These are phyloP conservation scores for Nidularia pulvinata DNA, from an alignment of 768 basidiomycete species.

Conservation along the genomic window DNA sequence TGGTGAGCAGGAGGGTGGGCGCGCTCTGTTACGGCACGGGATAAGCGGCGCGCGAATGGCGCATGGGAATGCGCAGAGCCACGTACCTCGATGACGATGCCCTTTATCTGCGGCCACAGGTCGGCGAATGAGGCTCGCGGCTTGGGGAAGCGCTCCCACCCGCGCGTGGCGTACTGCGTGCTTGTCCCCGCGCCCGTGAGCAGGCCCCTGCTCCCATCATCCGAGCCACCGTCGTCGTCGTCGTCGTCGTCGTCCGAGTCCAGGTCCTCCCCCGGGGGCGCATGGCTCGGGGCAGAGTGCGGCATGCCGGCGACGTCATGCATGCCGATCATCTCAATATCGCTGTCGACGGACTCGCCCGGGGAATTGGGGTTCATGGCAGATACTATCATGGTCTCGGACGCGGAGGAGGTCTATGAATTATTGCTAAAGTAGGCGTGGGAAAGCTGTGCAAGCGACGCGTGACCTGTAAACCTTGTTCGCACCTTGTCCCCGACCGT, in stretches of 20 bases:
- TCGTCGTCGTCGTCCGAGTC: conserved; percentile 30
- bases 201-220: conserved; percentile 37
- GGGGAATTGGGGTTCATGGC: conserved; percentile 29
- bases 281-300: not conserved
- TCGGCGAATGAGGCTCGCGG: conserved; percentile 9
- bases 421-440: not conserved
- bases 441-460: not conserved
- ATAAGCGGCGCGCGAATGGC: not conserved
- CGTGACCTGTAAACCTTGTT: conserved; percentile 26
- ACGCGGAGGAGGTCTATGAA: not conserved
- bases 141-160: too few species aligned
- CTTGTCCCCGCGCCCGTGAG: conserved; percentile 25
- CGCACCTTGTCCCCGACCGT: conserved; percentile 35
- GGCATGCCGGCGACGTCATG: conserved; percentile 11
- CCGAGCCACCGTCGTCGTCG: conserved; percentile 26
- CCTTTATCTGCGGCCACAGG: conserved; percentile 55
- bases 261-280: conserved; percentile 20
- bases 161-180: conserved; percentile 20
- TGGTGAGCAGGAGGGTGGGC: conserved; percentile 84
- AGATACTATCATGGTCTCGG: too few species aligned
- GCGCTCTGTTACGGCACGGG: conserved; percentile 56
- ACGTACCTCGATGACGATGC: conserved; percentile 74
- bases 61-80: not conserved
- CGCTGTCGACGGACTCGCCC: conserved; percentile 22
- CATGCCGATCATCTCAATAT: conserved; percentile 34